Conservation (phyloP, 1,284 basidiomycete genomes). For the Ganoderma sinense region DNA sequence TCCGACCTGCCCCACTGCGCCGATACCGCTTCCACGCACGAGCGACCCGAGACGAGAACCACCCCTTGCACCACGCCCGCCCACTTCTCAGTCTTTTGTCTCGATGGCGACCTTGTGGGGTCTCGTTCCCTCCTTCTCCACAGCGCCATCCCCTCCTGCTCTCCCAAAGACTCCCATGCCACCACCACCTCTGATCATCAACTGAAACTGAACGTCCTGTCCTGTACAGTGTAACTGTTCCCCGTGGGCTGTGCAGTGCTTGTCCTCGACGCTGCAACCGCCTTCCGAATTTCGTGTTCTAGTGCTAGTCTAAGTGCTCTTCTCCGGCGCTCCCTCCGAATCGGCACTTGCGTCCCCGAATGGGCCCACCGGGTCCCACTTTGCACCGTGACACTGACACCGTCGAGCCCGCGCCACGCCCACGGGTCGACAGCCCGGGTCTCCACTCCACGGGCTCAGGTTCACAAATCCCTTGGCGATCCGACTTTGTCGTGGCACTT, state of each 20-base stretch:
- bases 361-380: background rate
- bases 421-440: slow-evolving; percentile 3
- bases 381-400: too few species aligned
- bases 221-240: background rate
- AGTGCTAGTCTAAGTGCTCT: background rate
- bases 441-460: background rate
- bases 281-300: background rate
- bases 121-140: background rate
- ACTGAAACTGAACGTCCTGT: slow-evolving; percentile 15
- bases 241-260: slow-evolving; percentile 26
- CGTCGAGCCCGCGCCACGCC: background rate
- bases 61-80: background rate
- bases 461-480: slow-evolving; percentile 4
- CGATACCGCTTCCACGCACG: background rate
- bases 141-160: slow-evolving; percentile 1
- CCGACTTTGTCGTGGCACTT: slow-evolving; percentile 4
- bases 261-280: slow-evolving; percentile 6
- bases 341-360: slow-evolving; percentile 2
- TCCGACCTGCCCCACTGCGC: background rate
- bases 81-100: slow-evolving; percentile 14
- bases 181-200: slow-evolving; percentile 19
- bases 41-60: background rate
- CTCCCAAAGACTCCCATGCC: too few species aligned
- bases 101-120: slow-evolving; percentile 23
- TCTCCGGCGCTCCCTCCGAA: background rate